phyloP scores from a whole-genome alignment of 2,329 filamentous ascomycete species.

The Xylaria sp. region DNA sequence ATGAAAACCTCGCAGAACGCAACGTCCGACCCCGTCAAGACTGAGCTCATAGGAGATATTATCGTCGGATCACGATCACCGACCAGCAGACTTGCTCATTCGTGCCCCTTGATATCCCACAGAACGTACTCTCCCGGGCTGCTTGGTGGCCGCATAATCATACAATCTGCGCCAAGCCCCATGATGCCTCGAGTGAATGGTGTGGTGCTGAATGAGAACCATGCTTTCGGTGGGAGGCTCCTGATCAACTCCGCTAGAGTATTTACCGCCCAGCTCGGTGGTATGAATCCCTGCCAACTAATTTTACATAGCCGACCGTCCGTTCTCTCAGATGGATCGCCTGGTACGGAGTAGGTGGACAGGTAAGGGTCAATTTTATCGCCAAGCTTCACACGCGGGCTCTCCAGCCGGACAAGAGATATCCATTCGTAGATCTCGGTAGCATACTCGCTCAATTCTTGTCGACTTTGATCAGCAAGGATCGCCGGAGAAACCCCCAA shows the following conservation, averaged over 20 bases:
- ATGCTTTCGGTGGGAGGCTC: slow-evolving; percentile 57
- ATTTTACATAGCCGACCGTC: slow-evolving; percentile 59
- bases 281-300: slow-evolving; percentile 69
- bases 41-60: slow-evolving; percentile 51
- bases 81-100: slow-evolving; percentile 49
- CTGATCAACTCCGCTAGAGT: slow-evolving; percentile 60
- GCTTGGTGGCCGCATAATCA: slow-evolving; percentile 63
- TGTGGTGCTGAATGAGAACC: slow-evolving; percentile 67
- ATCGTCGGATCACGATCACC: background rate
- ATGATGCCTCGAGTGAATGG: slow-evolving; percentile 60
- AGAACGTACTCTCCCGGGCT: slow-evolving; percentile 66
- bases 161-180: slow-evolving; percentile 61
- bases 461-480: slow-evolving; percentile 53
- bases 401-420: slow-evolving; percentile 72
- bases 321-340: slow-evolving; percentile 43
- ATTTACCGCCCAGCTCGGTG: slow-evolving; percentile 63
- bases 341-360: slow-evolving; percentile 72
- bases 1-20: slow-evolving; percentile 71
- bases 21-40: slow-evolving; percentile 71
- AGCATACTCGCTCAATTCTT: slow-evolving; percentile 70
- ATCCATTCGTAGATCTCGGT: slow-evolving; percentile 79
- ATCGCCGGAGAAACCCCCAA: slow-evolving; percentile 49
- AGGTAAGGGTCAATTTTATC: slow-evolving; percentile 76
- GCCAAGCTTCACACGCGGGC: slow-evolving; percentile 66
- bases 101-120: slow-evolving; percentile 66